Conservation (phyloP, 805 yeast genomes). For the Torulaspora microellipsoides region DNA sequence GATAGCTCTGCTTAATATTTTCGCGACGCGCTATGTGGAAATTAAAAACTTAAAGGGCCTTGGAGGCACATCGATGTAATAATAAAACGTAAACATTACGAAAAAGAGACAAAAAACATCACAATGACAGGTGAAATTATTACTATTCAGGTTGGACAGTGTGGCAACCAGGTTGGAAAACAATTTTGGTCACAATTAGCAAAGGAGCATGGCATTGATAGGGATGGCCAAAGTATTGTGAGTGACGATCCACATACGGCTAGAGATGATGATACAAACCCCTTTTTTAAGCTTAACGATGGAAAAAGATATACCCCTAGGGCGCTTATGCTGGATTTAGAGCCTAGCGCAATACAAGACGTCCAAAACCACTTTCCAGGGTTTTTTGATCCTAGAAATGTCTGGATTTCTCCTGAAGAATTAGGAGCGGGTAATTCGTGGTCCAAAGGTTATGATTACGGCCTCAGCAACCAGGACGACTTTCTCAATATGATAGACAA, state of each 20-base stretch:
- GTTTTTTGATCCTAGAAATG: constrained; percentile 78
- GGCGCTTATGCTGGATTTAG: constrained; percentile 78
- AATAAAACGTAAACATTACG: too few relatives aligned
- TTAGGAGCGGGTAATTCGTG: constrained; percentile 96
- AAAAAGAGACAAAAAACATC: background rate
- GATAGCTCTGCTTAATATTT: too few relatives aligned
- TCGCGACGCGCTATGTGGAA: too few relatives aligned
- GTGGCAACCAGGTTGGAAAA: constrained; percentile 94
- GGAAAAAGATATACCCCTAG: constrained; percentile 82
- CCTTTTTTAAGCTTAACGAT: constrained; percentile 75
- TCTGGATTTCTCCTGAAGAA: constrained; percentile 75
- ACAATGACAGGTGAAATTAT: constrained; percentile 58
- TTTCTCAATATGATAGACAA: constrained; percentile 79
- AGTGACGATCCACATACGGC: constrained; percentile 12
- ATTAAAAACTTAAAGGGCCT: too few relatives aligned
- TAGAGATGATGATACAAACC: constrained; percentile 70
- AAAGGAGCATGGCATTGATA: constrained; percentile 72
- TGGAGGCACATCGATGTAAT: too few relatives aligned
- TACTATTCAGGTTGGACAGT: constrained; percentile 73
- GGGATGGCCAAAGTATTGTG: constrained; percentile 32
- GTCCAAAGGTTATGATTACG: constrained; percentile 85
- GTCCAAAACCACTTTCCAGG: constrained; percentile 49
- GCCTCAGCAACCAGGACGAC: constrained; percentile 62
- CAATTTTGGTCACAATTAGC: constrained; percentile 90
- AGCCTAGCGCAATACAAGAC: constrained; percentile 79